Base-by-base conservation (phyloP, 148 eudicot species). In the Talinum fruticosum region DNA sequence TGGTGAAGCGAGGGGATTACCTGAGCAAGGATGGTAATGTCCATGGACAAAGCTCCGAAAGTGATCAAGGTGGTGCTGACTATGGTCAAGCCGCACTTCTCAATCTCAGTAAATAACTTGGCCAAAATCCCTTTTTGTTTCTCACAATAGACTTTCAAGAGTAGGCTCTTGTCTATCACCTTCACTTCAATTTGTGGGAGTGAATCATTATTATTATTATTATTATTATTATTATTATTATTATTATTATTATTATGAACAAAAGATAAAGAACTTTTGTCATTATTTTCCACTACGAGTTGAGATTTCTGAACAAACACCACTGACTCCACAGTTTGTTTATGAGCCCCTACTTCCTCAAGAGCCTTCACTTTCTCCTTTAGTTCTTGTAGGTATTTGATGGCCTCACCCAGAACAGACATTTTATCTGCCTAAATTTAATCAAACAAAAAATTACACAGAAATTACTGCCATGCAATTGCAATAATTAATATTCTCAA, bases 361-460 rank as follows among this genome's bases (percentile, higher is more conserved):
- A 88, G 79, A 7, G 47, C 3, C 49, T 83, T 85, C 41, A 89
- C 82, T 30, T 72, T 79, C 10, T 90, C 91, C 70, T 90, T 85
- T 8, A 90, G 91, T 1, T 83, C 85, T 71, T 90, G 85, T 75
- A 90, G 54, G 85, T 90, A 84, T 80, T 85, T 85, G 6, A 85
- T 83, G 0, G 93, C 91, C 49, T 88, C 91, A 36, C 83, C 91
- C 26, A 90, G 86, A 15, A 90, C 87, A 1, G 93, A 84, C 32
- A 89, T 88, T 69, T 81, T 81, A 79, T 81, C 83, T 61, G 76
- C 70, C 62, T 76, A 18, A 16, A 51, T 51, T 41, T 51, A 16
- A 18, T 51, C 5, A 51, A n/a, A n/a, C n/a, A n/a, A n/a, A n/a
- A 51, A 51, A 51, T 51, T 18, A 51, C 15, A 14, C 57, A 16